These are phyloP conservation scores for Spizellomyces punctatus DNA, from an alignment of 192 early-diverging fungal genomes.

Conservation along the genomic window DNA sequence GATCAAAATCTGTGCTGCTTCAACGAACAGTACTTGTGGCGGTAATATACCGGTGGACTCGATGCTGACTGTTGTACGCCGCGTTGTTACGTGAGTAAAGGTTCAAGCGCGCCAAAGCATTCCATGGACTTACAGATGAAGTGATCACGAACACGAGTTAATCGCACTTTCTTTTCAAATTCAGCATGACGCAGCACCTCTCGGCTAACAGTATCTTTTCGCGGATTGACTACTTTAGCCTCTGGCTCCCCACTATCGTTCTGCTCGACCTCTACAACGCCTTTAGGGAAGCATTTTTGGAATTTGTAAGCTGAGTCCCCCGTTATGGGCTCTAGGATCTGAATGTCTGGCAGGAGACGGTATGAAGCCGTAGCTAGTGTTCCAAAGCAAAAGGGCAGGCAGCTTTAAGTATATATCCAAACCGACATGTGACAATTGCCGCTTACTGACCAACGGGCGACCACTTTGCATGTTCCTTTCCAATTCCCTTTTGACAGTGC, in stretches of 20 bases:
- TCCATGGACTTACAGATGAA: slow-evolving; percentile 84
- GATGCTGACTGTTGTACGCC: slow-evolving; percentile 63
- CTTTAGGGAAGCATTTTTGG: slow-evolving; percentile 81
- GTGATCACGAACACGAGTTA: slow-evolving; percentile 92
- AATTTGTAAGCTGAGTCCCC: slow-evolving; percentile 84
- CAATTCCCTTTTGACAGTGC: slow-evolving; percentile 91
- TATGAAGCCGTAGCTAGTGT: slow-evolving; percentile 85
- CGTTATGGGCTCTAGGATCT: slow-evolving; percentile 79
- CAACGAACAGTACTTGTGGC: slow-evolving; percentile 75
- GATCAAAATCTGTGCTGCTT: slow-evolving; percentile 77
- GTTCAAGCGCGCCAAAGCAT: background rate
- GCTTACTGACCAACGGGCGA: slow-evolving; percentile 76
- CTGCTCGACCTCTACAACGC: slow-evolving; percentile 78
- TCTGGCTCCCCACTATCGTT: slow-evolving; percentile 68
- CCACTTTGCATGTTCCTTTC: slow-evolving; percentile 96
- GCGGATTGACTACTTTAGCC: slow-evolving; percentile 83
- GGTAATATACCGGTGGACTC: slow-evolving; percentile 84
- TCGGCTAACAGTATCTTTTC: slow-evolving; percentile 93
- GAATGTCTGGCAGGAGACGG: slow-evolving; percentile 89
- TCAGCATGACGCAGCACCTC: slow-evolving; percentile 91
- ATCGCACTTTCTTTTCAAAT: slow-evolving; percentile 86
- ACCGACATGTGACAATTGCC: background rate
- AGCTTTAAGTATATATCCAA: background rate
- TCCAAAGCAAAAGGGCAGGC: too few relatives aligned
- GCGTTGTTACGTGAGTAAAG: background rate